phyloP scores from a whole-genome alignment of 2,329 filamentous ascomycete genomes.

The Tolypocladium ophioglossoides region DNA sequence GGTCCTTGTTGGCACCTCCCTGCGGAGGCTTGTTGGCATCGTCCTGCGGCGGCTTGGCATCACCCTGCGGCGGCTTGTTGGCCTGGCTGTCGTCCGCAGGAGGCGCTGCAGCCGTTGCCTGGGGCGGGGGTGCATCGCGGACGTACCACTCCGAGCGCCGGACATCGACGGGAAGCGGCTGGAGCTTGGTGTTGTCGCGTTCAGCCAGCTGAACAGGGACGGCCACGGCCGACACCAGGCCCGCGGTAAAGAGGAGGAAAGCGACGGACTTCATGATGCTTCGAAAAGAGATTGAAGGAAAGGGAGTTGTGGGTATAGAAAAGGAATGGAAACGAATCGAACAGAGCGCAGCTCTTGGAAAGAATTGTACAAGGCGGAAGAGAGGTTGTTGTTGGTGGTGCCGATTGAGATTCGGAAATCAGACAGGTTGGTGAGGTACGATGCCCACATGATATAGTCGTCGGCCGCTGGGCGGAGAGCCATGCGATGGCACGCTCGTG shows the following conservation, averaged over 20 bases:
- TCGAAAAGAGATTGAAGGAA: conserved; percentile 1
- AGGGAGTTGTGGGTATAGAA: background rate
- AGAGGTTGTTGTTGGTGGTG: conserved; percentile 5
- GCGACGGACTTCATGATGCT: conserved; percentile 17
- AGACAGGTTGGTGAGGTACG: background rate
- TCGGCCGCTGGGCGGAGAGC: background rate
- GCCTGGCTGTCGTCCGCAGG: background rate
- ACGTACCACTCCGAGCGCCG: background rate
- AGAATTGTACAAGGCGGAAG: background rate
- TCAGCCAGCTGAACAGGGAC: conserved; percentile 12
- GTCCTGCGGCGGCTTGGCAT: background rate
- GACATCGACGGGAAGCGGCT: no score
- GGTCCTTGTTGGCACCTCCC: background rate
- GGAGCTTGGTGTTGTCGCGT: conserved; percentile 1
- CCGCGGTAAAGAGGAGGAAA: conserved; percentile 16
- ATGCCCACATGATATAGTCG: background rate
- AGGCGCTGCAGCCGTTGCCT: background rate
- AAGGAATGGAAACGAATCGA: conserved; percentile 1
- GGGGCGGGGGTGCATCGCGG: background rate
- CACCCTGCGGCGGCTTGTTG: no score
- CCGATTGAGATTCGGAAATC: background rate
- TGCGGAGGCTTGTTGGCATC: background rate
- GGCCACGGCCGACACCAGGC: conserved; percentile 18
- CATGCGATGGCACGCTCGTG: background rate
- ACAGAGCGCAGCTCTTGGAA: conserved; percentile 20